phyloP scores from a whole-genome alignment of 345 rosid genomes.

The Orychophragmus violaceus region DNA sequence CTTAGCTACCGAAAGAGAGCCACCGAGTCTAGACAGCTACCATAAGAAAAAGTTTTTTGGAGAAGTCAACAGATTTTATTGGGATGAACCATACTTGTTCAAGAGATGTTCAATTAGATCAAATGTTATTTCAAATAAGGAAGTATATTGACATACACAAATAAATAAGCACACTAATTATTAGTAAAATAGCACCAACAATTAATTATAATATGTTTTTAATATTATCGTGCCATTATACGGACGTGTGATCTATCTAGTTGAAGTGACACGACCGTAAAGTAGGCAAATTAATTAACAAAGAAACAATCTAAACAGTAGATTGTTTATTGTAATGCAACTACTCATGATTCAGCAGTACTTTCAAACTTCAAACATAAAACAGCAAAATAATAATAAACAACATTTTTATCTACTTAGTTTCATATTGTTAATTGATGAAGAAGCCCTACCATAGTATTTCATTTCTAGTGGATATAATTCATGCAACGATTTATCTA shows the following conservation, averaged over 20 bases:
- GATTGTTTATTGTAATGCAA: background rate
- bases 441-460: background rate
- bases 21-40: too few relatives aligned
- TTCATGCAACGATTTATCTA: conserved; percentile 10
- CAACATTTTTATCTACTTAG: background rate
- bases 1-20: too few relatives aligned
- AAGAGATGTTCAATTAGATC: too few relatives aligned
- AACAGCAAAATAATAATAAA: background rate
- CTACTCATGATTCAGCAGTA: background rate
- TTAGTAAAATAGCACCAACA: background rate
- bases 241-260: conserved; percentile 26
- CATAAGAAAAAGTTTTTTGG: too few relatives aligned
- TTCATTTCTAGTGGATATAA: background rate
- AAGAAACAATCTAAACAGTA: background rate
- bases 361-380: background rate
- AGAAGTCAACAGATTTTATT: too few relatives aligned
- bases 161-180: background rate
- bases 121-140: background rate
- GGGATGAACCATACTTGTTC: too few relatives aligned
- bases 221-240: background rate
- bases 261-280: conserved; percentile 26
- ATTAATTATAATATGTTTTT: background rate
- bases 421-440: background rate
- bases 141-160: background rate
- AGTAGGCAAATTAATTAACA: conserved; percentile 9